Percentiles rank a stretch among this genome's conserved stretches.
These are phyloP conservation scores for Melastoma malabathricum DNA, from an alignment of 345 rosid species.

Conservation along the genomic window DNA sequence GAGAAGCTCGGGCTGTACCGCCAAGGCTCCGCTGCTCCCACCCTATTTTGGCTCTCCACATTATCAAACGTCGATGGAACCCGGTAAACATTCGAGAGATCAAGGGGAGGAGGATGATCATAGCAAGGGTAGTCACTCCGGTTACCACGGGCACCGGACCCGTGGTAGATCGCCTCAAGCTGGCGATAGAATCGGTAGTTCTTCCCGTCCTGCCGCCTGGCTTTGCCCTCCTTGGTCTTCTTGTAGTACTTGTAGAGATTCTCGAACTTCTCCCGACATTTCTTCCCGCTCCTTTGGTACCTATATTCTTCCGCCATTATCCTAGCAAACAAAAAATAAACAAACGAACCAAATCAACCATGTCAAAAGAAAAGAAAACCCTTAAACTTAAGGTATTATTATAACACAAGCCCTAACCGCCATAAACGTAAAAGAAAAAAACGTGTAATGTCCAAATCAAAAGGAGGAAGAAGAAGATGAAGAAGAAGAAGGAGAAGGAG, in stretches of 20 bases:
- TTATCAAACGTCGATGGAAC: neutral
- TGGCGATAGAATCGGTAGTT: conserved; percentile 47
- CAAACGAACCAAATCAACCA: neutral
- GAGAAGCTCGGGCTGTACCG: conserved; percentile 23
- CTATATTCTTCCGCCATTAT: conserved; percentile 47
- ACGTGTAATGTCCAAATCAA: no score
- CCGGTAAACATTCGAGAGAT: neutral
- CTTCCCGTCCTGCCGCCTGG: conserved; percentile 49
- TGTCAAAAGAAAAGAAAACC: conserved; percentile 1
- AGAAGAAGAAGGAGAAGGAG: no score
- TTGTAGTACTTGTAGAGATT: conserved; percentile 53
- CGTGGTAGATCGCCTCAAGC: conserved; percentile 44
- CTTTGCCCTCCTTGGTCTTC: conserved; percentile 52
- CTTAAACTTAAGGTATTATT: no score
- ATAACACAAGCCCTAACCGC: no score
- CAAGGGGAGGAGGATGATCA: no score
- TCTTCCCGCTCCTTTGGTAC: conserved; percentile 42
- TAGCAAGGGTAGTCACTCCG: conserved; percentile 1
- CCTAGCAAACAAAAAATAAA: conserved; percentile 10
- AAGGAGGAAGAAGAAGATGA: no score
- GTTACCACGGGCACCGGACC: conserved; percentile 10
- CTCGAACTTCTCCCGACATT: conserved; percentile 55
- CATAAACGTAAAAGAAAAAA: no score
- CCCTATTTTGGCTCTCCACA: no score
- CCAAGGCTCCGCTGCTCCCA: no score